Evolutionary conservation across 164 flowering plant species (phyloP).

Genomic region (Macadamia tetraphylla): DNA sequence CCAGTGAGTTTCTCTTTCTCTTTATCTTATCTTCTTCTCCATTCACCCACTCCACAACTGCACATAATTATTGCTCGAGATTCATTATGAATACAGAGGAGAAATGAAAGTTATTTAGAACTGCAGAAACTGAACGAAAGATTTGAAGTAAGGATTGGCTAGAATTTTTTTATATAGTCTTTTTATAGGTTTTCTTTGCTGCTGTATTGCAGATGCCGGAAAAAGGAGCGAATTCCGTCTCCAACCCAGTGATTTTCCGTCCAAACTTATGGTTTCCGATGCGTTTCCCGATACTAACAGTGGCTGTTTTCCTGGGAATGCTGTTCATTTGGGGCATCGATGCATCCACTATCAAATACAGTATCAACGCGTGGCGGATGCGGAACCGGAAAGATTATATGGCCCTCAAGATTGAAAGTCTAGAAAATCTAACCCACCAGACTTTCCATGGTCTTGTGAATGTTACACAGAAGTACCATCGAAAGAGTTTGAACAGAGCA

Average conservation of each 20-base stretch:
- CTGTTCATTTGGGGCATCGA: conserved; percentile 58
- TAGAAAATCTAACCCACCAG: not conserved
- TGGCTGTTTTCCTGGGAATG: conserved; percentile 42
- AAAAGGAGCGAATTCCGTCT: conserved; percentile 28
- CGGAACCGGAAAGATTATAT: conserved; percentile 26
- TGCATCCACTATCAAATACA: conserved; percentile 30
- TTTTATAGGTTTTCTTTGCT: not conserved
- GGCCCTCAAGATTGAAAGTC: conserved; percentile 9
- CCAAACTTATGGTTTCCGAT: conserved; percentile 36
- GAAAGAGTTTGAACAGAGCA: conserved; percentile 8
- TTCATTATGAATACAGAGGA: not conserved
- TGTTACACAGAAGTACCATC: not conserved
- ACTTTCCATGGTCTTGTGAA: not conserved
- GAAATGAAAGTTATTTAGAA: not conserved
- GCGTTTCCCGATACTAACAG: conserved; percentile 38
- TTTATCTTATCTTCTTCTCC: too few relatives aligned
- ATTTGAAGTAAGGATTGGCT: too few relatives aligned
- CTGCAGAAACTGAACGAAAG: too few relatives aligned
- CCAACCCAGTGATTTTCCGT: conserved; percentile 20
- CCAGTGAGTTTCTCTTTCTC: too few relatives aligned
- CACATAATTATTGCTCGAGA: too few relatives aligned
- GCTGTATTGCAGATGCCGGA: conserved; percentile 42
- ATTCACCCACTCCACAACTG: too few relatives aligned
- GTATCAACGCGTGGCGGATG: conserved; percentile 39
- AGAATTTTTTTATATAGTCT: not conserved